These are phyloP conservation scores for Myxozyma lipomycoides DNA, from an alignment of 805 yeast genomes.

Conservation along the genomic window DNA sequence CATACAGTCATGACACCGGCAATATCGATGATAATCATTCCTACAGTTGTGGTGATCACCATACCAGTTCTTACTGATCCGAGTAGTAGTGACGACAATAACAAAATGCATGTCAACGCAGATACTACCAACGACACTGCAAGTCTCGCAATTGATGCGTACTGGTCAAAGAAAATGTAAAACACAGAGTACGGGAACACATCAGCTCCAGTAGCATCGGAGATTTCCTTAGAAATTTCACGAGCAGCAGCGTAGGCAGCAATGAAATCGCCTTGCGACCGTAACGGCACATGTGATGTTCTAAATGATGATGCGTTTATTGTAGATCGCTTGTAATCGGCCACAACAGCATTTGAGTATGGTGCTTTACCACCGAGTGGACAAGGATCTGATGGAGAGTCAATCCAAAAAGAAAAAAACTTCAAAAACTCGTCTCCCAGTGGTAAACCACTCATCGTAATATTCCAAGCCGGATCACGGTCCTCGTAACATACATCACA, in stretches of 20 bases:
- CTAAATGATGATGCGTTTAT: slow-evolving; percentile 68
- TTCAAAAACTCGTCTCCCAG: slow-evolving; percentile 65
- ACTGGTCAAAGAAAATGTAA: slow-evolving; percentile 89
- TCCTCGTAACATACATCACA: slow-evolving; percentile 71
- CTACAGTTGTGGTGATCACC: slow-evolving; percentile 54
- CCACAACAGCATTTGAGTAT: slow-evolving; percentile 57
- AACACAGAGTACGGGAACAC: slow-evolving; percentile 91
- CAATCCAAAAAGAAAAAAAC: slow-evolving; percentile 76
- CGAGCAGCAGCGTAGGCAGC: slow-evolving; percentile 69
- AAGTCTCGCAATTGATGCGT: slow-evolving; percentile 57
- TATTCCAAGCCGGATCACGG: slow-evolving; percentile 59
- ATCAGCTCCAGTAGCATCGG: slow-evolving; percentile 43
- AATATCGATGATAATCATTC: slow-evolving; percentile 63
- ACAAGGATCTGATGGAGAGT: slow-evolving; percentile 80
- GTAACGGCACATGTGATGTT: slow-evolving; percentile 70
- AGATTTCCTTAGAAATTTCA: slow-evolving; percentile 55
- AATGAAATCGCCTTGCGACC: slow-evolving; percentile 82
- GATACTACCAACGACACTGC: slow-evolving; percentile 52
- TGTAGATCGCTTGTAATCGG: slow-evolving; percentile 39
- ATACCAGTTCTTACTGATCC: slow-evolving; percentile 64
- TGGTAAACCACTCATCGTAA: slow-evolving; percentile 80
- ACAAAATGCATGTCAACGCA: slow-evolving; percentile 53
- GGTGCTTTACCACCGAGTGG: slow-evolving; percentile 97
- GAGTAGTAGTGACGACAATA: slow-evolving; percentile 52
- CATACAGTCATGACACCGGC: slow-evolving; percentile 77